Evolutionary conservation across 2,329 filamentous ascomycete genomes (phyloP), one percentile per base, ranked within the genome.

Genomic region (Trichoderma polysporum): DNA sequence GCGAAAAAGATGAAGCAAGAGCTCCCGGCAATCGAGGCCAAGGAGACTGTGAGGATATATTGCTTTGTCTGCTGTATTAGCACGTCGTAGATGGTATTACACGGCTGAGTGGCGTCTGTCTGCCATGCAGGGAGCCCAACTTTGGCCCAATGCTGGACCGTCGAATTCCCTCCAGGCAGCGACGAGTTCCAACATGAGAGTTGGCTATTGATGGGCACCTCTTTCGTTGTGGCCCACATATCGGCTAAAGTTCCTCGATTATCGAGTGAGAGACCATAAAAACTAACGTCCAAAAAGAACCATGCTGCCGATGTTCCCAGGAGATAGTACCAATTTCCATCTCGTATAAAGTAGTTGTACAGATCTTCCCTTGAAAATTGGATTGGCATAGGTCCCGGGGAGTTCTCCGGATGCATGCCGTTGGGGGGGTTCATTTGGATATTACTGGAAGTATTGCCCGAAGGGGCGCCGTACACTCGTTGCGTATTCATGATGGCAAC

Each of bases 401-500:
- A 78, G 58, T 75, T 74, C 31, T 78, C 73, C 1, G 75, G 69
- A 2, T 72, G 73, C 39, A 78, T 74, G 13, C 76, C 59, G 45
- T 69, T 71, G 25, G 72, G 35, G 6, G 71, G 56, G 57, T 54
- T 67, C 52, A 71, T 67, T n/a, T 68, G 74, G 56, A 74, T 69
- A 8, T 69, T 53, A 47, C 69, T 73, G 10, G 68, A 19, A 31
- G 66, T 67, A 15, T 39, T 69, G 2, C 70, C 71, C 15, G 72
- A 69, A 59, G 59, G 78, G 1, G 80, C 80, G 27, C 83, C 84
- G 70, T 89, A 89, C 5, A 88, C 81, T 17, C 83, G 80, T 54
- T 87, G 86, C 0, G 86, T 88, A 54, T 89, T 86, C 68, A 84
- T 80, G 39, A 88, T 81, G 12, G 86, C 87, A 50, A 85, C 82